Base-by-base conservation (phyloP, 345 rosid genomes). In the Diplotaxis tenuifolia region DNA sequence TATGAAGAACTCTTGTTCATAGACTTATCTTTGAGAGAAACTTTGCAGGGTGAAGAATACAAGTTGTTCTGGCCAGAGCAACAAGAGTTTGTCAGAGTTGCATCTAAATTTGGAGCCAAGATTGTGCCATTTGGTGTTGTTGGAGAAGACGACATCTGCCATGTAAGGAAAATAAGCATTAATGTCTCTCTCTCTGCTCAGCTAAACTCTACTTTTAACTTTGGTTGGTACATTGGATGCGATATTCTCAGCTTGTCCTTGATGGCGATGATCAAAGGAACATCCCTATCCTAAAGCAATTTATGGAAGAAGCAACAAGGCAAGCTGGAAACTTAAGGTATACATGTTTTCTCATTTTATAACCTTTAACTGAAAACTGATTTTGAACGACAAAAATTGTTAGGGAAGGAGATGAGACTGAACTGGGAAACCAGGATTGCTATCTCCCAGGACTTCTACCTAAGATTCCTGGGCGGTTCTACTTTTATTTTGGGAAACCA, bases 111-210 rank as follows among this genome's bases (percentile, higher is more conserved):
- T 80, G 96, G 97, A 71, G 89, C 97, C 0, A 92, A 82, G 71
- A 88, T 92, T 31, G 82, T 89, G 65, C 94, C 97, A 32, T 92
- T 92, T 73, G 96, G 96, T 71, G 86, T 70, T n/a, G n/a, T n/a
- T n/a, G n/a, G n/a, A n/a, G n/a, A n/a, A n/a, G n/a, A n/a, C n/a
- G n/a, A n/a, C n/a, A 19, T 85, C 88, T 56, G 96, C 50, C 94
- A 89, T 67, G 25, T 86, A 21, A 85, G 78, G 36, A 76, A 92
- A 12, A 94, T 89, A 81, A 81, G 80, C n/a, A 56, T 49, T 31
- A n/a, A n/a, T n/a, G n/a, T n/a, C n/a, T n/a, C n/a, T n/a, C n/a
- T 71, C 56, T 62, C 22, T 52, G 34, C 67, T 47, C 34, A 6
- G 12, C 3, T 27, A 25, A n/a, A n/a, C n/a, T n/a, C n/a, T n/a